These are phyloP conservation scores for Ophiocordyceps australis DNA, from an alignment of 2,329 filamentous ascomycete species.

Conservation along the genomic window DNA sequence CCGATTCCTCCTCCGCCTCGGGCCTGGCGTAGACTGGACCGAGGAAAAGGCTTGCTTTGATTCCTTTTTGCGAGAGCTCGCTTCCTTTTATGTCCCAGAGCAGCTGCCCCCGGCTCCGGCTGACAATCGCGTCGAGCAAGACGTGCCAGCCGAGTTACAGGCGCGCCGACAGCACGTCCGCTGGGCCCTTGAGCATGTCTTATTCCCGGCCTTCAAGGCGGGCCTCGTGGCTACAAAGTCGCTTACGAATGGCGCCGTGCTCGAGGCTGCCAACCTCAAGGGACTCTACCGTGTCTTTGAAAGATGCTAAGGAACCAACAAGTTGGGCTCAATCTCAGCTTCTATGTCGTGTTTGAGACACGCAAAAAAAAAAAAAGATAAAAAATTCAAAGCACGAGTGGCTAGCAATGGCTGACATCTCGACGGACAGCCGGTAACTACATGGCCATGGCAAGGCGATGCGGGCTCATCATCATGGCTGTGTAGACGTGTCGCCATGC, in stretches of 20 bases:
- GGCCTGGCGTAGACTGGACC: slow-evolving; percentile 75
- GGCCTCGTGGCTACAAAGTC: slow-evolving; percentile 66
- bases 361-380: too few species aligned
- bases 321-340: background rate
- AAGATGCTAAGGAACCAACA: slow-evolving; percentile 42
- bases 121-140: slow-evolving; percentile 14
- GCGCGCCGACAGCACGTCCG: slow-evolving; percentile 51
- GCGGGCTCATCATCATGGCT: too few species aligned
- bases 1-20: slow-evolving; percentile 70
- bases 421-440: too few species aligned
- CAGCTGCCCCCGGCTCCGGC: slow-evolving; percentile 41
- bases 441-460: too few species aligned
- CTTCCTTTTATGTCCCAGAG: slow-evolving; percentile 82
- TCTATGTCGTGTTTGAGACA: too few species aligned
- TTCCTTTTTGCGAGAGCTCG: slow-evolving; percentile 69
- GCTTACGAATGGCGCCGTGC: slow-evolving; percentile 53
- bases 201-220: slow-evolving; percentile 80
- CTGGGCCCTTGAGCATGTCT: slow-evolving; percentile 60
- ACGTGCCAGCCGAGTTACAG: slow-evolving; percentile 29
- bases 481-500: too few species aligned
- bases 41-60: slow-evolving; percentile 76
- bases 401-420: too few species aligned
- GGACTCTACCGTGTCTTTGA: slow-evolving; percentile 92
- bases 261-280: slow-evolving; percentile 85
- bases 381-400: too few species aligned